These are phyloP conservation scores for Mytilinidion resinicola DNA, from an alignment of 495 filamentous ascomycete species.

Conservation along the genomic window DNA sequence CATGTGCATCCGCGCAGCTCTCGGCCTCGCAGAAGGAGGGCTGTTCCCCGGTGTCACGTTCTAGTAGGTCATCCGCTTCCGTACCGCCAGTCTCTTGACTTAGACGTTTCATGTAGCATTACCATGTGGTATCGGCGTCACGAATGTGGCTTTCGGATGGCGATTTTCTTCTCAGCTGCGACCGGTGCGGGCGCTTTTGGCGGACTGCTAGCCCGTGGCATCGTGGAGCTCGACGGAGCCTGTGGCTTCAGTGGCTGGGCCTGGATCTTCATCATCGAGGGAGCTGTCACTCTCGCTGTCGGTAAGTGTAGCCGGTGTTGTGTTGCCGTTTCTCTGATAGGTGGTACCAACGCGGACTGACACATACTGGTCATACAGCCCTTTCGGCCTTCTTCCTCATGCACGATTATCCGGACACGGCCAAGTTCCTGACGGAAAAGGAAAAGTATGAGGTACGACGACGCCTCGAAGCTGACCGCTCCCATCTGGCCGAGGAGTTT, in stretches of 20 bases:
- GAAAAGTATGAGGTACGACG: constrained; percentile 24
- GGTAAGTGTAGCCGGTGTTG: constrained; percentile 17
- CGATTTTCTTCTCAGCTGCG: constrained; percentile 39
- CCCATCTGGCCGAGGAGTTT: constrained; percentile 24
- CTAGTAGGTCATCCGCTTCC: constrained; percentile 20
- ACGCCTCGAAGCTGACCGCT: constrained; percentile 27
- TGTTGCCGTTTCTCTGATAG: constrained; percentile 2
- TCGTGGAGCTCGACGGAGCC: constrained; percentile 21
- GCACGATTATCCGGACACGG: constrained; percentile 27
- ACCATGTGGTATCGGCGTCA: constrained; percentile 31
- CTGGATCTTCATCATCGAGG: constrained; percentile 36
- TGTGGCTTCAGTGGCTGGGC: constrained; percentile 22
- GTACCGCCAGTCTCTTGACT: too few relatives aligned
- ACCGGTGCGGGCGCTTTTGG: constrained; percentile 40
- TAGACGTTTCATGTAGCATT: constrained; percentile 10
- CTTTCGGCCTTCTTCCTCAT: constrained; percentile 30
- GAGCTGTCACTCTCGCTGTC: constrained; percentile 27
- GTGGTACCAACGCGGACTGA: constrained; percentile 4
- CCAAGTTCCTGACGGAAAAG: constrained; percentile 24
- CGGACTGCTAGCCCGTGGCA: constrained; percentile 29
- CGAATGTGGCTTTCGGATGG: constrained; percentile 25
- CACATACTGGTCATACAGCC: constrained; percentile 13
- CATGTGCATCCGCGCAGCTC: constrained; percentile 25
- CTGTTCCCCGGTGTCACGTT: constrained; percentile 34
- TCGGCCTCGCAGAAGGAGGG: constrained; percentile 31